Base-by-base conservation (phyloP, 257 asterid species). In the Solanum chilense region DNA sequence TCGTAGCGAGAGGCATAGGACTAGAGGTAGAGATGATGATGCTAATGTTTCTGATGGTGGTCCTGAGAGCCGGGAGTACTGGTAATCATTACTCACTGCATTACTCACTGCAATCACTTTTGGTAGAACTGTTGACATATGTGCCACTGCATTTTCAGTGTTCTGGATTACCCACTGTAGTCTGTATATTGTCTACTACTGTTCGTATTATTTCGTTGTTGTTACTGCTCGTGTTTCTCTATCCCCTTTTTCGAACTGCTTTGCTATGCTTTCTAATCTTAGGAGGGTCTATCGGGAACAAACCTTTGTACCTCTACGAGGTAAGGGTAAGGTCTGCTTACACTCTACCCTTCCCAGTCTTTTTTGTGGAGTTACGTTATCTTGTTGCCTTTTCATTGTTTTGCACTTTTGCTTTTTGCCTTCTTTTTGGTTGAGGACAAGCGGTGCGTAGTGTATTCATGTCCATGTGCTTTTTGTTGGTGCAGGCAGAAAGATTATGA, bases 401-500 rank as follows among this genome's bases (percentile, higher is more conserved):
- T 44, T 15, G 66, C 66, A 80, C 29, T 49, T 47, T 12, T 18
- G 29, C 66, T 12, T 81, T 81, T 81, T 12, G 8, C 85, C 56
- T 29, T 16, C 69, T 49, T 42, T 49, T 21, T 45, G 27, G 66
- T 78, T 78, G 68, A 27, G 68, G 68, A 47, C 27, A 45, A 47
- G 84, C 27, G 11, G 13, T 16, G 66, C 23, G 25, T 56, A 52
- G 39, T 49, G 69, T 27, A 77, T 81, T 42, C 44, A 62, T 39
- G 9, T 20, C 52, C 35, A 20, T 13, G 7, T 27, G 15, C 20
- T 39, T 74, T 49, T 73, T 77, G 49, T 88, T 27, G 85, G 35
- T 92, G 88, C 92, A 96, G 99, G 94, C 91, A 94, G 25, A 91
- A 93, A 86, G 99, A 95, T 86, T 89, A 77, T 49, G 69, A 81